A percentile compares a stretch with the other conserved stretches of the same genome.
phyloP scores from a whole-genome alignment of 495 filamentous ascomycete species.

The Daldinia decipiens region DNA sequence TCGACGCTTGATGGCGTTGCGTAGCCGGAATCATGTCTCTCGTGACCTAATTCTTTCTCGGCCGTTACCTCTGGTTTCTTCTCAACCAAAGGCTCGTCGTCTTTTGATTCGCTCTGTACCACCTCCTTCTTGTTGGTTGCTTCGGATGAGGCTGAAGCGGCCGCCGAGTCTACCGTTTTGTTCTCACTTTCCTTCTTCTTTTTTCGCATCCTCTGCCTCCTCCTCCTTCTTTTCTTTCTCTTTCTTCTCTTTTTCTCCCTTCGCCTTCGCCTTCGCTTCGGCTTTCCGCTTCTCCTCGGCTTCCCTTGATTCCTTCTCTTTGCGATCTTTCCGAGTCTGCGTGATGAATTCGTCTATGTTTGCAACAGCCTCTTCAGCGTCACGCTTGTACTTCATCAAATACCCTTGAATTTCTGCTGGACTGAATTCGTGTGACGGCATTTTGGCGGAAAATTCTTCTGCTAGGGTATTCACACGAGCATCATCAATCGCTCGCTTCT shows the following conservation, averaged over 20 bases:
- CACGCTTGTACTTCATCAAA: slow-evolving; percentile 72
- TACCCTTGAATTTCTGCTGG: slow-evolving; percentile 85
- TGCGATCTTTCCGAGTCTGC: slow-evolving; percentile 65
- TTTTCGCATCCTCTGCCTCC: slow-evolving; percentile 41
- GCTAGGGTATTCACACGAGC: slow-evolving; percentile 53
- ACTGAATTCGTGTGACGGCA: slow-evolving; percentile 73
- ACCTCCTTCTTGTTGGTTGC: slow-evolving; percentile 18
- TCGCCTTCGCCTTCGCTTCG: slow-evolving; percentile 49
- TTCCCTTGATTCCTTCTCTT: slow-evolving; percentile 62
- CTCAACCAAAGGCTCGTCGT: slow-evolving; percentile 24
- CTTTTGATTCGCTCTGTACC: slow-evolving; percentile 18
- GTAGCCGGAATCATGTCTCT: slow-evolving; percentile 44
- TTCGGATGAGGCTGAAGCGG: slow-evolving; percentile 10
- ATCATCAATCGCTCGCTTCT: slow-evolving; percentile 53
- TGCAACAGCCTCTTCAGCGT: slow-evolving; percentile 67
- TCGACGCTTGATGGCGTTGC: slow-evolving; percentile 40
- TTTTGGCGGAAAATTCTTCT: slow-evolving; percentile 64
- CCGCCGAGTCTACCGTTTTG: slow-evolving; percentile 43
- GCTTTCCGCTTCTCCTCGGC: slow-evolving; percentile 56
- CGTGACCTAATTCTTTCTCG: slow-evolving; percentile 33
- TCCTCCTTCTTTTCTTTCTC: slow-evolving; percentile 44
- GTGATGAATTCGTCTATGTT: slow-evolving; percentile 68
- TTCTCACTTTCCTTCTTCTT: slow-evolving; percentile 34
- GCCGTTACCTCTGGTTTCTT: slow-evolving; percentile 25
- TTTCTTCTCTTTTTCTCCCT: slow-evolving; percentile 50